A percentile compares a stretch with the other conserved stretches of the same genome.
These are phyloP conservation scores for Boletus barrowsii DNA, from an alignment of 768 basidiomycete species.

Conservation along the genomic window DNA sequence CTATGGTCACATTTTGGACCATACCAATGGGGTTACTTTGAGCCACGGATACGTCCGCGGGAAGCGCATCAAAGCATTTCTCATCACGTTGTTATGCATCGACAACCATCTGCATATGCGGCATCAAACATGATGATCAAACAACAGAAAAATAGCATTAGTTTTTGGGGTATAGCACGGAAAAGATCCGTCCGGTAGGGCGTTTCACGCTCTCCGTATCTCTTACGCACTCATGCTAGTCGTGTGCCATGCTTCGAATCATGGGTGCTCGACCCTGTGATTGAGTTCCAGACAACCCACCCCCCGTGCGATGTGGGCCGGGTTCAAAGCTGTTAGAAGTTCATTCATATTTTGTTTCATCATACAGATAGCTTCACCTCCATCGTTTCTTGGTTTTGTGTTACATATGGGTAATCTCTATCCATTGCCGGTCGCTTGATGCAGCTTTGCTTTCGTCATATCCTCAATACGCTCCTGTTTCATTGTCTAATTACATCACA, in stretches of 20 bases:
- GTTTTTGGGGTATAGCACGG: conserved; percentile 5
- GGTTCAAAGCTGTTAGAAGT: no score
- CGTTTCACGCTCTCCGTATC: not conserved
- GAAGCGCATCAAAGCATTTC: not conserved
- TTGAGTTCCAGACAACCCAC: not conserved
- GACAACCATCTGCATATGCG: not conserved
- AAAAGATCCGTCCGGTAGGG: conserved; percentile 26
- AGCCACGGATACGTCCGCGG: not conserved
- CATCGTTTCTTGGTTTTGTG: no score
- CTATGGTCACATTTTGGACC: no score
- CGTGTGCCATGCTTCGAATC: not conserved
- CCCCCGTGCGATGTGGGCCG: no score
- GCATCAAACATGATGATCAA: not conserved
- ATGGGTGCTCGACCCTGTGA: not conserved
- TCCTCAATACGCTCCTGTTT: not conserved
- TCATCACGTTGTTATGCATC: not conserved
- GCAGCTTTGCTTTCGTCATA: no score
- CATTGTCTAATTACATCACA: not conserved
- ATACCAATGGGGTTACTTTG: not conserved
- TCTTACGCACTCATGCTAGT: not conserved
- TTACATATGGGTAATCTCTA: no score
- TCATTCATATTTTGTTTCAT: no score
- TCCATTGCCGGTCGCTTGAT: no score
- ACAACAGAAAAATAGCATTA: not conserved
- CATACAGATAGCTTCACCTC: no score